phyloP scores from a whole-genome alignment of 257 asterid species.

The Henckelia pumila region DNA sequence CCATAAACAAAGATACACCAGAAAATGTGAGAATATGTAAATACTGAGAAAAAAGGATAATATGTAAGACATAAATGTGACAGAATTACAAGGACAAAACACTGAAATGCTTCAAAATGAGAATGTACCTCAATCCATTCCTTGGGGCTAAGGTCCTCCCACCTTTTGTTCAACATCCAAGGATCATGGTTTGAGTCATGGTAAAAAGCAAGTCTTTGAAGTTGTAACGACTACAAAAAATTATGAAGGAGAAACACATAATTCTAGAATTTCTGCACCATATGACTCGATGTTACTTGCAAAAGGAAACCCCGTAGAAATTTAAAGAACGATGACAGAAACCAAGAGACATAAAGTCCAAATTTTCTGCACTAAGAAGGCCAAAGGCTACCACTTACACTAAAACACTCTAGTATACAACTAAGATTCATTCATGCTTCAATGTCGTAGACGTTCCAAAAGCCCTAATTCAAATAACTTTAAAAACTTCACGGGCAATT shows the following conservation, averaged over 20 bases:
- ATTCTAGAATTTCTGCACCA: slow-evolving; percentile 25
- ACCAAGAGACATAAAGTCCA: slow-evolving; percentile 4
- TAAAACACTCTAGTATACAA: slow-evolving; percentile 2
- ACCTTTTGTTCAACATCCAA: slow-evolving; percentile 83
- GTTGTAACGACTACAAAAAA: slow-evolving; percentile 77
- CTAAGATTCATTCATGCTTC: slow-evolving; percentile 12
- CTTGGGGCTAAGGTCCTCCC: slow-evolving; percentile 94
- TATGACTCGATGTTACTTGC: not conserved
- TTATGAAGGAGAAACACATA: slow-evolving; percentile 20
- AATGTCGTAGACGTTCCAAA: slow-evolving; percentile 15
- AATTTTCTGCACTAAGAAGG: slow-evolving; percentile 20
- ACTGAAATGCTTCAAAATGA: slow-evolving; percentile 27
- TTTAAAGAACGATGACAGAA: not conserved
- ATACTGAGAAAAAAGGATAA: slow-evolving; percentile 11
- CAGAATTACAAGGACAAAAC: slow-evolving; percentile 12
- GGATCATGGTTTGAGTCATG: slow-evolving; percentile 87
- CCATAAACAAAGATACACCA: slow-evolving; percentile 10
- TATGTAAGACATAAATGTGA: slow-evolving; percentile 3
- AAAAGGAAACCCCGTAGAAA: not conserved
- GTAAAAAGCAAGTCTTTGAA: slow-evolving; percentile 96
- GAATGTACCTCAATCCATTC: slow-evolving; percentile 90
- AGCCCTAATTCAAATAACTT: slow-evolving; percentile 1
- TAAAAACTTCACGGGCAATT: slow-evolving; percentile 16
- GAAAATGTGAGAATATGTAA: slow-evolving; percentile 11
- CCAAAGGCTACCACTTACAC: slow-evolving; percentile 20